Conservation (phyloP, 345 rosid genomes). For the Hirschfeldia incana region DNA sequence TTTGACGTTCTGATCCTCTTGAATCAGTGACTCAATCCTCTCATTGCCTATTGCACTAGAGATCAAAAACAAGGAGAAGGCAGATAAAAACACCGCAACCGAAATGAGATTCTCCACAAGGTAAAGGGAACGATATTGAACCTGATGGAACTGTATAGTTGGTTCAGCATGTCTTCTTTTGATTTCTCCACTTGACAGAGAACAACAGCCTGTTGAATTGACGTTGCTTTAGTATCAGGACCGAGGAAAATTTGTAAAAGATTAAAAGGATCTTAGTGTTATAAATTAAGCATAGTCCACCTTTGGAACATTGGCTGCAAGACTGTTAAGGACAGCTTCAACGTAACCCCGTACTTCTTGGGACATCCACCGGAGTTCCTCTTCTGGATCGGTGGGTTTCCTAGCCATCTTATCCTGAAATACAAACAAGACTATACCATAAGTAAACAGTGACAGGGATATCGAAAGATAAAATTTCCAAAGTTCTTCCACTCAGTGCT, state of each 20-base stretch:
- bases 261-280: not conserved
- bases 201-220: slow-evolving; percentile 80
- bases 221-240: slow-evolving; percentile 27
- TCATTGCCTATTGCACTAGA: slow-evolving; percentile 74
- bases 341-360: slow-evolving; percentile 99
- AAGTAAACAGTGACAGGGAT: not conserved
- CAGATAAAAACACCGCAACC: slow-evolving; percentile 19
- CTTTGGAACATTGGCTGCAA: slow-evolving; percentile 98
- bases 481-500: not conserved
- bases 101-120: not conserved
- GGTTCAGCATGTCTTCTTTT: slow-evolving; percentile 97
- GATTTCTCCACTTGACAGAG: slow-evolving; percentile 99
- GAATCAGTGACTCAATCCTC: slow-evolving; percentile 83
- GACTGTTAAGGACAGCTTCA: slow-evolving; percentile 99
- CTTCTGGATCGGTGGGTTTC: slow-evolving; percentile 96
- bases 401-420: slow-evolving; percentile 87
- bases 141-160: slow-evolving; percentile 90
- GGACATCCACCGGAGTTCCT: slow-evolving; percentile 99
- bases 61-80: slow-evolving; percentile 13
- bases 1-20: slow-evolving; percentile 87
- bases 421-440: slow-evolving; percentile 1
- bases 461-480: not conserved
- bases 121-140: slow-evolving; percentile 22
- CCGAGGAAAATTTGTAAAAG: not conserved
- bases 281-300: slow-evolving; percentile 30